Conservation (phyloP, 2,329 filamentous ascomycete species). For the Xylogone sp. region DNA sequence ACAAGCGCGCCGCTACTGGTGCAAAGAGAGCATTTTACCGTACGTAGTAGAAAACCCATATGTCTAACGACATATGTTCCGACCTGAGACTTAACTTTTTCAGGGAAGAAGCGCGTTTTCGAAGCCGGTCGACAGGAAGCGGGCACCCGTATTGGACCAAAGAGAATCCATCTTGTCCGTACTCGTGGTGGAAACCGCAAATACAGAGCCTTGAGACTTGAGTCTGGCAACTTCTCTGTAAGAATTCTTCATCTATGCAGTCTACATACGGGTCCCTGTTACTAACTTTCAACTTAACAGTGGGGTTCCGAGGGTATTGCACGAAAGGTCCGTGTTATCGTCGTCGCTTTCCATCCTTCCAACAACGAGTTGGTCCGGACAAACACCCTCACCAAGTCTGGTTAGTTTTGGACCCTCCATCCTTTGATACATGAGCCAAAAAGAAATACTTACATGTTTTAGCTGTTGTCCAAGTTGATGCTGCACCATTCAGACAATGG, state of each 20-base stretch:
- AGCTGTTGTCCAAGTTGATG: constrained; percentile 97
- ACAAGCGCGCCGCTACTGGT: constrained; percentile 99
- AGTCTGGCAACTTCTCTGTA: constrained; percentile 92
- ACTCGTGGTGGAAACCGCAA: constrained; percentile 99
- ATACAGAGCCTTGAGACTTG: constrained; percentile 98
- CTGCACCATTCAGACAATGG: constrained; percentile 98
- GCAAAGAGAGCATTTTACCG: constrained; percentile 95
- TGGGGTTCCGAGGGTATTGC: constrained; percentile 98
- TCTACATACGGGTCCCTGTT: too few relatives aligned
- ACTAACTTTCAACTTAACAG: background rate
- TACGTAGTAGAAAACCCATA: constrained; percentile 71
- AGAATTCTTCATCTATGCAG: background rate
- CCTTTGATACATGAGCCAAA: background rate
- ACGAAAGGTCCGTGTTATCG: constrained; percentile 99
- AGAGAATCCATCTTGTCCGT: constrained; percentile 95
- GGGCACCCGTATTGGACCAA: constrained; percentile 98
- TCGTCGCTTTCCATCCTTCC: constrained; percentile 96
- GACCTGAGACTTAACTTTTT: constrained; percentile 57
- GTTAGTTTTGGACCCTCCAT: background rate
- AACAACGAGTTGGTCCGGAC: constrained; percentile 99
- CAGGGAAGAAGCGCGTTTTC: constrained; percentile 96
- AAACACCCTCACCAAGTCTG: constrained; percentile 97
- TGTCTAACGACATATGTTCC: constrained; percentile 63
- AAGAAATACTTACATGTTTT: background rate
- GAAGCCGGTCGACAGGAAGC: constrained; percentile 99